A percentile compares a stretch with the other conserved stretches of the same genome.
Evolutionary conservation across 495 filamentous ascomycete species (phyloP).

Genomic region (Gamarada debralockiae): DNA sequence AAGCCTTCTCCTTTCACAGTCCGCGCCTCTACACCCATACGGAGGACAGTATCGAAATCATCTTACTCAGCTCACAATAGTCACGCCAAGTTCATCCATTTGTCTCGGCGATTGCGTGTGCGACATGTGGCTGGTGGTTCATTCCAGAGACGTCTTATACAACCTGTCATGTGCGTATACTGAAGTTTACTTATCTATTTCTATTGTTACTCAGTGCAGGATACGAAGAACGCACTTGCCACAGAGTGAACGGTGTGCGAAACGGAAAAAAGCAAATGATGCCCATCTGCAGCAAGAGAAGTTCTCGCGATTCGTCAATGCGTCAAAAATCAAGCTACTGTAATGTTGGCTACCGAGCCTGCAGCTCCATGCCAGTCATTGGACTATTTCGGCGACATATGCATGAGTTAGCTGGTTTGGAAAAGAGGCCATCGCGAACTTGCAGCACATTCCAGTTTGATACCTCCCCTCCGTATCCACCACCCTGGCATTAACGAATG

Average conservation of each 20-base stretch:
- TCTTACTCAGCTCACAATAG: constrained; percentile 8
- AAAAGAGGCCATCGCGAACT: not conserved
- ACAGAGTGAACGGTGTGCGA: constrained; percentile 8
- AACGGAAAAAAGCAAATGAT: constrained; percentile 6
- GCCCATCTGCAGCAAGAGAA: constrained; percentile 1
- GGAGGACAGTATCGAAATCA: not conserved
- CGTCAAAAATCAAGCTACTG: not conserved
- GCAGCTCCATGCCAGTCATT: constrained; percentile 14
- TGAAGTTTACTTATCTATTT: no score
- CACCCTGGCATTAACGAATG: not conserved
- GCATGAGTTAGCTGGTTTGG: constrained; percentile 7
- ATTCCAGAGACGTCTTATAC: not conserved
- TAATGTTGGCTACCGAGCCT: constrained; percentile 6
- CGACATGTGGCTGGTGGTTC: constrained; percentile 6
- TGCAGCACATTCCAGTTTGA: constrained; percentile 11
- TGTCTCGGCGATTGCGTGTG: not conserved
- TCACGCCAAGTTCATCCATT: not conserved
- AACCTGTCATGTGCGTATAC: constrained; percentile 8
- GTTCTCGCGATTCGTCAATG: constrained; percentile 21
- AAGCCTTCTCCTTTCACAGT: constrained; percentile 6
- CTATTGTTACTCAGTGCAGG: not conserved
- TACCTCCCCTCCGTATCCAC: not conserved
- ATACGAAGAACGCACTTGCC: not conserved
- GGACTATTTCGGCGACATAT: constrained; percentile 8
- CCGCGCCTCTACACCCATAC: not conserved